Evolutionary conservation across 2,329 filamentous ascomycete genomes (phyloP), one percentile per base, ranked within the genome.

Genomic region (Stenocarpella maydis): DNA sequence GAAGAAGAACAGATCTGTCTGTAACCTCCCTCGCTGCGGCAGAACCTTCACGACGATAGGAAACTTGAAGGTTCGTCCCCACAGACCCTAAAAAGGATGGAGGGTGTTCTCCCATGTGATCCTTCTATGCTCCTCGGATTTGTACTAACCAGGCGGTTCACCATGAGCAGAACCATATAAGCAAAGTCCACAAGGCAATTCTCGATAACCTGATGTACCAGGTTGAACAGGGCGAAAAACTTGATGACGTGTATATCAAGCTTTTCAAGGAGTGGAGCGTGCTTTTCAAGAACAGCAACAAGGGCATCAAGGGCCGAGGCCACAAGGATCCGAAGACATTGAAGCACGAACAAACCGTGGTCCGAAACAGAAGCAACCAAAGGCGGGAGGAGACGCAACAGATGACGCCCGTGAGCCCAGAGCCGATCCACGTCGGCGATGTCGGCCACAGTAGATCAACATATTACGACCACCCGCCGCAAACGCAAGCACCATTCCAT

Each of bases 231-330:
- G 85, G 84, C n/a, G 87, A 91, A 45, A 82, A 84, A 6, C 88
- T 95, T n/a, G 83, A 87, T 0, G 85, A 90, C 93, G 98, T 75
- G 90, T 88, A 71, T 91, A 14, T 49, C n/a, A 21, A 94, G 70
- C 84, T 98, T 63, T 94, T 92, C 84, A 88, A 92, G 74, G 97
- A 97, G 81, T 96, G 98, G 77, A 87, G 90, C 4, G 86, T 86
- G 0, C 85, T 97, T n/a, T 98, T 97, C 86, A 97, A 97, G 84
- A 97, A 98, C 82, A 95, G 92, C 82, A 98, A 98, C 86, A 97
- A 97, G 80, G 96, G 96, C 1, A 98, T 98, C 84, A 98, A 98
- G 81, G 96, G 96, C 14, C 90, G 96, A 54, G 96, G 96, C 52
- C 58, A 49, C 26, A 96, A 95, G 78, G 92, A 95, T 74, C 86